Base-by-base conservation (phyloP, 2,329 filamentous ascomycete genomes). In the Alternaria sp. region DNA sequence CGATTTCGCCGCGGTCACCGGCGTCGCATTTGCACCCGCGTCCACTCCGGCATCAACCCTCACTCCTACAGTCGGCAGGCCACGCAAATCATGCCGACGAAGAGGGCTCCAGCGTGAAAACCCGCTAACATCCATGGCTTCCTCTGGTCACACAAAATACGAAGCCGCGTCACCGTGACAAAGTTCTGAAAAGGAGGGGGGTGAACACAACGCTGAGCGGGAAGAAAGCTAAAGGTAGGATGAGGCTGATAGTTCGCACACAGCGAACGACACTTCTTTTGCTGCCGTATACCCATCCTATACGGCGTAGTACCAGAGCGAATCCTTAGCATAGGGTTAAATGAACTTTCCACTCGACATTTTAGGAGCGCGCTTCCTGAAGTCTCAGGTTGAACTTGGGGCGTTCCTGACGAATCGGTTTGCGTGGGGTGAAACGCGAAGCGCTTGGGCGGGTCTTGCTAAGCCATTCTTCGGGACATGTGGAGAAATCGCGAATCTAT, bases 191-290 rank as follows among this genome's bases (percentile, higher is more conserved):
- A 33, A 33, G 30, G 9, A 28, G 26, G 26, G 26, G 26, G 9
- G 25, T 26, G 25, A 10, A 28, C 9, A 28, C 9, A 5, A 28
- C 26, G 26, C 26, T 28, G 26, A 28, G 26, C 10, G 10, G 10
- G 9, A 28, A 28, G 26, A 11, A 28, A 28, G 26, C 26, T 11
- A 28, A 28, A 28, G 26, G 26, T 28, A 30, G 33, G 15, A 37
- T 37, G 56, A 51, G 65, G 61, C 58, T 70, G 56, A 66, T 61
- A 44, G 70, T 72, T 72, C 71, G 70, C 69, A 61, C 55, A 25
- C 68, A 69, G 73, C 68, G 69, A 71, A 70, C 68, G 45, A 49
- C 65, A 44, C 54, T 30, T 59, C 68, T 76, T 76, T 75, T 72
- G 67, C 61, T 64, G 54, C 47, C 43, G 41, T 49, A 49, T 41